Conservation (phyloP, 106 monocot species). For the Acorus calamus region DNA sequence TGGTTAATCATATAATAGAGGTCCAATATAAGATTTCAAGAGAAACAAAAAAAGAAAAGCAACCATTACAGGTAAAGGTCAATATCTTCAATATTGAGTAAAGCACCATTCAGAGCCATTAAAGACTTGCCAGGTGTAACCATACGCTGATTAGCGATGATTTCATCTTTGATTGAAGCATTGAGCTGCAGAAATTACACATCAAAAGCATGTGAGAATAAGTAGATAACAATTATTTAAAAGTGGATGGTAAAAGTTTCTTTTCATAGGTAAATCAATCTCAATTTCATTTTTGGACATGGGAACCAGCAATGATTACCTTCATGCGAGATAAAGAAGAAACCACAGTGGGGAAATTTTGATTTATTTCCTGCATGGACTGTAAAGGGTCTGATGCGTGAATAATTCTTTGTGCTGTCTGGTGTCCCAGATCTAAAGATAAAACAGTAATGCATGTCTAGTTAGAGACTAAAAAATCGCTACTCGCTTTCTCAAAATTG, state of each 20-base stretch:
- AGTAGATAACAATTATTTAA: too few species aligned
- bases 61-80: constrained; percentile 82
- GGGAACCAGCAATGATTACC: constrained; percentile 21
- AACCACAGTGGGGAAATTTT: constrained; percentile 92
- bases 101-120: constrained; percentile 94
- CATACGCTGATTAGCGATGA: constrained; percentile 92
- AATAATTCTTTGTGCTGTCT: constrained; percentile 84
- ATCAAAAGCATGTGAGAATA: too few species aligned
- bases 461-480: not conserved
- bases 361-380: constrained; percentile 95
- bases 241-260: not conserved
- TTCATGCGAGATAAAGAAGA: constrained; percentile 93
- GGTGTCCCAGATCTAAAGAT: constrained; percentile 79
- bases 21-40: not conserved
- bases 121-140: constrained; percentile 95
- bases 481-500: not conserved
- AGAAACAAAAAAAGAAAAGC: not conserved
- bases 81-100: constrained; percentile 88
- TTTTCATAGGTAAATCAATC: too few species aligned
- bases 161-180: constrained; percentile 84
- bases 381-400: constrained; percentile 91
- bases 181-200: constrained; percentile 44
- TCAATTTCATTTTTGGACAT: too few species aligned
- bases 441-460: not conserved
- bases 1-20: not conserved